Conservation (phyloP, 2,329 filamentous ascomycete species). For the Pestalotiopsis fici region DNA sequence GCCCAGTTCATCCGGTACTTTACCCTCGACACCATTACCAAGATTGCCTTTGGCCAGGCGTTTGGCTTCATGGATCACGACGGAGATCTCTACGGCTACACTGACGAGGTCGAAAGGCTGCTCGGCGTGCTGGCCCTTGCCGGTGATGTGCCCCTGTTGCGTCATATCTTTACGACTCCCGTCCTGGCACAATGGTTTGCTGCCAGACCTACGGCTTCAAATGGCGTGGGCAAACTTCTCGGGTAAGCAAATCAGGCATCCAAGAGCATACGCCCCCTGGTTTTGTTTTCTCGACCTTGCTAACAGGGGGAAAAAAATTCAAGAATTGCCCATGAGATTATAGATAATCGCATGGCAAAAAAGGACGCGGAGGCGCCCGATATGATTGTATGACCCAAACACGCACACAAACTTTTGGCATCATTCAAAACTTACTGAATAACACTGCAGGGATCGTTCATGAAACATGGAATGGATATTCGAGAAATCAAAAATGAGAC, state of each 20-base stretch:
- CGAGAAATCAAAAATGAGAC: slow-evolving; percentile 3
- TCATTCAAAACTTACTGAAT: background rate
- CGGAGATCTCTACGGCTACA: slow-evolving; percentile 8
- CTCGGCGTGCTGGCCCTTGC: background rate
- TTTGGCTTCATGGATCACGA: slow-evolving; percentile 12
- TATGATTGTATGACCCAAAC: slow-evolving; percentile 3
- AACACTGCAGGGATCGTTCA: background rate
- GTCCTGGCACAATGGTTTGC: background rate
- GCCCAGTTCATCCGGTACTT: slow-evolving; percentile 10
- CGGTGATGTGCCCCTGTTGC: background rate
- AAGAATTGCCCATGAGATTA: slow-evolving; percentile 4
- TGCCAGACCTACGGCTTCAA: background rate
- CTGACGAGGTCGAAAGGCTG: background rate
- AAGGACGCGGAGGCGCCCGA: background rate
- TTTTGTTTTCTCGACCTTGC: background rate
- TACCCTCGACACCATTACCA: slow-evolving; percentile 8
- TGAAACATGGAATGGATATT: background rate
- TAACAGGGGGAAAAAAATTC: background rate
- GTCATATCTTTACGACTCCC: background rate
- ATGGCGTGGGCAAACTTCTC: background rate
- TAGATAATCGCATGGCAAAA: background rate
- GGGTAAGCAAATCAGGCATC: background rate
- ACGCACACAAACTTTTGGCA: background rate
- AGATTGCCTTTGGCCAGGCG: background rate
- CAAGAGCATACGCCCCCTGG: too few relatives aligned